Percentiles rank a stretch among this genome's conserved stretches.
Conservation (phyloP, 2,329 filamentous ascomycete species). For the Penicillium sp. region DNA sequence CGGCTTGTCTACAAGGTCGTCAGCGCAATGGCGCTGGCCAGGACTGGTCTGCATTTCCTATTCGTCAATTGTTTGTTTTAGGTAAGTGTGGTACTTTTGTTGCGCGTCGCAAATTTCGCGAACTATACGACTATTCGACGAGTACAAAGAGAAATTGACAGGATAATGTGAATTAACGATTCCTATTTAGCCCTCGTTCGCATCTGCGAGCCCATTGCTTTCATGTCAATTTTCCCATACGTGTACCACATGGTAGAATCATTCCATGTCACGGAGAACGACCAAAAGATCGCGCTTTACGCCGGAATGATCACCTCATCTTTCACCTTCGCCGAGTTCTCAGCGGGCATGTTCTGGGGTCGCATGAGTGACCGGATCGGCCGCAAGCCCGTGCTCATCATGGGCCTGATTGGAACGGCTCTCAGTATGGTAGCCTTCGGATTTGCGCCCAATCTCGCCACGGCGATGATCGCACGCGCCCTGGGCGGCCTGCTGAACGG, state of each 20-base stretch:
- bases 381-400: slow-evolving; percentile 84
- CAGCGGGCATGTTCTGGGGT: slow-evolving; percentile 88
- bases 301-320: slow-evolving; percentile 94
- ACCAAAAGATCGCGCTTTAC: slow-evolving; percentile 80
- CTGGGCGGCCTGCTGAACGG: slow-evolving; percentile 89
- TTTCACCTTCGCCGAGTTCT: slow-evolving; percentile 93
- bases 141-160: slow-evolving; percentile 8
- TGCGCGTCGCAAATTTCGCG: slow-evolving; percentile 7
- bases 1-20: slow-evolving; percentile 31
- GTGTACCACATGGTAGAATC: slow-evolving; percentile 96
- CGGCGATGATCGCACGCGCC: slow-evolving; percentile 80
- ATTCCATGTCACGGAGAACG: slow-evolving; percentile 75
- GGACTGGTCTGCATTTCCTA: slow-evolving; percentile 49
- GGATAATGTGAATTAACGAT: slow-evolving; percentile 4
- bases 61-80: slow-evolving; percentile 51
- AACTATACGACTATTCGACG: slow-evolving; percentile 11
- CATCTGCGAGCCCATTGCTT: slow-evolving; percentile 97
- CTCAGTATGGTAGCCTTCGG: slow-evolving; percentile 91
- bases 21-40: slow-evolving; percentile 24
- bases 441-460: slow-evolving; percentile 73
- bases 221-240: slow-evolving; percentile 99
- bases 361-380: slow-evolving; percentile 85
- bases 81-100: slow-evolving; percentile 36
- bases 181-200: slow-evolving; percentile 68
- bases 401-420: slow-evolving; percentile 83